These are phyloP conservation scores for Alternaria brassicicola DNA, from an alignment of 2,329 filamentous ascomycete species.

Conservation along the genomic window DNA sequence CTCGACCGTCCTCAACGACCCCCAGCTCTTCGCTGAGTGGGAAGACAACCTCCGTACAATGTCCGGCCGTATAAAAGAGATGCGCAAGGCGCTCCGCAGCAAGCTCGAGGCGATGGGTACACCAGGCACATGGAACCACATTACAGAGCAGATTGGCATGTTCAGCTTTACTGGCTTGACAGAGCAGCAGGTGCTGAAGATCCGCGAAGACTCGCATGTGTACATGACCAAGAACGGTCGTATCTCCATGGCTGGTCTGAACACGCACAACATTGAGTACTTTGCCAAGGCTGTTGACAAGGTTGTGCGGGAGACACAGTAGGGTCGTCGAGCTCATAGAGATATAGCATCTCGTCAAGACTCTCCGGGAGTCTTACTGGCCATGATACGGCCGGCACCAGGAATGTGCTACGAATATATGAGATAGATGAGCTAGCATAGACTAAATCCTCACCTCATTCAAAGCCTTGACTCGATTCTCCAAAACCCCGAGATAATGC, in stretches of 20 bases:
- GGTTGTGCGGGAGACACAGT: conserved; percentile 68
- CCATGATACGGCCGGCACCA: not conserved
- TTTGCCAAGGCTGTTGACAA: conserved; percentile 88
- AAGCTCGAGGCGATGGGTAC: conserved; percentile 86
- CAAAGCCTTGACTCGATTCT: not conserved
- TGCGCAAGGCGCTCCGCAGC: conserved; percentile 77
- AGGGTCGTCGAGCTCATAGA: conserved; percentile 12
- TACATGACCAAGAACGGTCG: conserved; percentile 98
- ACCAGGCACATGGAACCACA: conserved; percentile 93
- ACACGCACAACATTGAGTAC: conserved; percentile 90
- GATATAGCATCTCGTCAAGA: not conserved
- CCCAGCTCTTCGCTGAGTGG: conserved; percentile 84
- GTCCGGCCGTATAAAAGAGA: conserved; percentile 92
- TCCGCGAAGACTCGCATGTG: conserved; percentile 74
- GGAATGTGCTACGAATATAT: not conserved
- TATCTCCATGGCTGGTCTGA: conserved; percentile 98
- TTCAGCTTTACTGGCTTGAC: conserved; percentile 89
- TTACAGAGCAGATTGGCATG: conserved; percentile 99
- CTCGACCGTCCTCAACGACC: conserved; percentile 81
- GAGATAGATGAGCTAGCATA: not conserved
- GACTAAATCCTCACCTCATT: not conserved
- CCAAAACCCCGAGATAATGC: not conserved
- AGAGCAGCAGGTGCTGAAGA: conserved; percentile 73
- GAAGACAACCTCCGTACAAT: conserved; percentile 89
- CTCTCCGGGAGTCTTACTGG: not conserved